Evolutionary conservation across 2,329 filamentous ascomycete species (phyloP), one percentile per base, ranked within the genome.

Genomic region (Diplodia sapinea): DNA sequence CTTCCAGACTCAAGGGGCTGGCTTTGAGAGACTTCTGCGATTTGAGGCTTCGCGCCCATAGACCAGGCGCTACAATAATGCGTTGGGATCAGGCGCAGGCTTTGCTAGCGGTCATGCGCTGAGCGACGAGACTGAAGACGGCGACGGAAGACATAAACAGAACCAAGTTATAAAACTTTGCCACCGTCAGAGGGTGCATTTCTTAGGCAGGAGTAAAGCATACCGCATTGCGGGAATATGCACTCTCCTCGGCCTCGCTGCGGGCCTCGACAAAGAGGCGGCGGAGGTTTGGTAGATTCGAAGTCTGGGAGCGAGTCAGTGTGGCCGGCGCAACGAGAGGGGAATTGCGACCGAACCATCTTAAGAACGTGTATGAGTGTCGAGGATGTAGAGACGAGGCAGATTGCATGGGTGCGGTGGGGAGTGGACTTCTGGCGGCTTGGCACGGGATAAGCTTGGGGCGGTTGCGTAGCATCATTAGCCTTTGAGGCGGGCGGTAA

Each of bases 61-160:
- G 54, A 3, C 20, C 7, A 9, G 36, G 33, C 11, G 9, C 23
- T 11, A 13, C 12, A 17, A 40, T 4, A 31, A 54, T 31, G 15
- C 8, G n/a, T 12, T n/a, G n/a, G 9, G 43, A 51, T 50, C 59
- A 63, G 23, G 47, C 12, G 36, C 8, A 40, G 50, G 49, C 38
- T 64, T 68, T 68, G 66, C 63, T 63, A 6, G 26, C 62, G 69
- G 84, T 85, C 86, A 97, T 91, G 72, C 91, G 90, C 76, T 99
- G 95, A 33, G 94, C 95, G 69, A 95, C 89, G 69, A 99, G 82
- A 77, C 94, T 96, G 82, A 98, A 97, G 69, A 97, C 88, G 8
- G 94, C 93, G 29, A 99, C 91, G 0, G 95, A 97, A 29, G 94
- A 95, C 85, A 99, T 94, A 82, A 98, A 99, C 2, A 98, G 84